Evolutionary conservation across 352 stramenopile species (phyloP).

Genomic region (Detonula confervacea): DNA sequence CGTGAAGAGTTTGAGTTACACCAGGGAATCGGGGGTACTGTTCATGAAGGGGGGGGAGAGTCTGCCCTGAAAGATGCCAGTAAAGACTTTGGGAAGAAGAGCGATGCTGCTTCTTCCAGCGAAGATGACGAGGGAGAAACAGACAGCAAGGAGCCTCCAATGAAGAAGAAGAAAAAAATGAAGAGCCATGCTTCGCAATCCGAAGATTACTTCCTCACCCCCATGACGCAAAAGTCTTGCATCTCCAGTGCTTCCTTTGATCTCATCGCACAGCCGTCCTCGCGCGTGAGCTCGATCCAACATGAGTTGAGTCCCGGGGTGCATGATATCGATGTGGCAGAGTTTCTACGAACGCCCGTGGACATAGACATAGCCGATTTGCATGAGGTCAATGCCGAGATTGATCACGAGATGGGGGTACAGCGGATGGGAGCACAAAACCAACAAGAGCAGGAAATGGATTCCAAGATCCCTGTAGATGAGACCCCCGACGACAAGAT

Average conservation of each 20-base stretch:
- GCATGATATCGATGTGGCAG: not conserved
- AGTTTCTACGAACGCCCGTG: not conserved
- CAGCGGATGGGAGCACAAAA: not conserved
- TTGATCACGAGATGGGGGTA: not conserved
- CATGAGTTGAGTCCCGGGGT: not conserved
- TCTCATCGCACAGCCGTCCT: constrained; percentile 20
- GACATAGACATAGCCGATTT: no score
- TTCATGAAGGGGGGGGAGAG: no score
- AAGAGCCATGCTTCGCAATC: not conserved
- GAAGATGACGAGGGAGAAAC: not conserved
- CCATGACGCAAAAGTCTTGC: constrained; percentile 16
- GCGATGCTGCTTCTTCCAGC: not conserved
- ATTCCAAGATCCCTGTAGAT: not conserved
- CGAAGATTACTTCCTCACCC: not conserved
- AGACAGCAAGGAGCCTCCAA: constrained; percentile 1
- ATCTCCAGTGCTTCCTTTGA: constrained; percentile 24
- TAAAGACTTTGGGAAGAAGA: not conserved
- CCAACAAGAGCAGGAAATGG: not conserved
- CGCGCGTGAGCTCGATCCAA: constrained; percentile 17
- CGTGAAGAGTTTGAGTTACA: no score
- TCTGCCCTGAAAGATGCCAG: no score
- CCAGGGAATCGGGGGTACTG: no score
- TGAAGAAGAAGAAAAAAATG: constrained; percentile 16
- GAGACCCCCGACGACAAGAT: not conserved
- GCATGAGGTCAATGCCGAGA: not conserved